Percentiles rank a stretch among this genome's conserved stretches.
Evolutionary conservation across 2,329 filamentous ascomycete genomes (phyloP).

Genomic region (Pseudogymnoascus sp.): DNA sequence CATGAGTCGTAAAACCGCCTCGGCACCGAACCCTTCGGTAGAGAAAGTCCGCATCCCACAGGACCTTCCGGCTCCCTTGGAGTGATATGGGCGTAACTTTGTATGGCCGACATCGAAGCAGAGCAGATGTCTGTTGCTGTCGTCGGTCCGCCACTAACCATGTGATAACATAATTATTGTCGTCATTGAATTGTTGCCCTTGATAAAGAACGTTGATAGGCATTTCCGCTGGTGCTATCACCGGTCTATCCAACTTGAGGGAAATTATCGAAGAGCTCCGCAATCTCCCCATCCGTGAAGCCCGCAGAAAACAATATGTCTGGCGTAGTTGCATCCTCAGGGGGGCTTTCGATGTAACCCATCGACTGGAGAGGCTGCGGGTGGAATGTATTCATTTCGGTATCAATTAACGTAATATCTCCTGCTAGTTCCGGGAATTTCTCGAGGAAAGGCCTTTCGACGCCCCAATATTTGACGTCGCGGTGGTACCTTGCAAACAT

Average conservation of each 20-base stretch:
- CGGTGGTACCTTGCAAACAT: slow-evolving; percentile 16
- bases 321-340: not conserved
- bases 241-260: not conserved
- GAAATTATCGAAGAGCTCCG: slow-evolving; percentile 3
- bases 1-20: not conserved
- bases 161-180: not conserved
- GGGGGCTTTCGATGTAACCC: not conserved
- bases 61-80: not conserved
- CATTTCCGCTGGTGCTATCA: not conserved
- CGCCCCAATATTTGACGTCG: slow-evolving; percentile 14
- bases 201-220: not conserved
- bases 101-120: not conserved
- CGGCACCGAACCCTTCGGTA: not conserved
- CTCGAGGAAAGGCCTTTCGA: slow-evolving; percentile 16
- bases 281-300: slow-evolving; percentile 1
- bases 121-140: not conserved
- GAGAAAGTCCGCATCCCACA: not conserved
- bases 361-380: not conserved
- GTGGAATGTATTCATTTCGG: not conserved
- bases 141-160: not conserved
- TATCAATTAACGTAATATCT: not conserved
- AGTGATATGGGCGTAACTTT: not conserved
- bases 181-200: not conserved
- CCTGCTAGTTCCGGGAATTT: slow-evolving; percentile 14
- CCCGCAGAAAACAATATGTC: not conserved